Percentiles rank a stretch among this genome's conserved stretches.
Evolutionary conservation across 2,329 filamentous ascomycete species (phyloP).

Genomic region (Colletotrichum euphorbiae): DNA sequence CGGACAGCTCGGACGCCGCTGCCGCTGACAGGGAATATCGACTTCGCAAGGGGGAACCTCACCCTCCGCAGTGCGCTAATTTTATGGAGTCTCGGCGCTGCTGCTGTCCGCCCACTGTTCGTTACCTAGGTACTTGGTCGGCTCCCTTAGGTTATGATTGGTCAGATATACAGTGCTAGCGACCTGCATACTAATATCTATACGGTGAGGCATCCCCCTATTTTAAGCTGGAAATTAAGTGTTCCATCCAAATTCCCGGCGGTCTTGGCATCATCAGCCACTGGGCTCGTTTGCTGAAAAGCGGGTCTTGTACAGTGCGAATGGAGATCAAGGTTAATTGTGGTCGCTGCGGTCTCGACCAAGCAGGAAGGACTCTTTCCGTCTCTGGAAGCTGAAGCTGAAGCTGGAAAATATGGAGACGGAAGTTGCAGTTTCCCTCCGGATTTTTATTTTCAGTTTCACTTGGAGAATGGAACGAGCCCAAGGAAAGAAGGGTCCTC

Average conservation of each 20-base stretch:
- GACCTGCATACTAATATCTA: fast-evolving
- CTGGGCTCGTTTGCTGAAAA: constrained; percentile 1
- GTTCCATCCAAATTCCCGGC: constrained; percentile 33
- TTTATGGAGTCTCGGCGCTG: constrained; percentile 36
- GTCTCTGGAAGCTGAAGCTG: too few species aligned
- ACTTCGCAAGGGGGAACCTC: neutral
- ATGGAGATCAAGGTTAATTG: neutral
- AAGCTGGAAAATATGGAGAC: neutral
- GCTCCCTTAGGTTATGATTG: constrained; percentile 6
- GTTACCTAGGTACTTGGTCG: neutral
- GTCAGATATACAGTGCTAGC: neutral
- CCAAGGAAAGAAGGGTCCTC: too few species aligned
- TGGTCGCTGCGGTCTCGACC: neutral
- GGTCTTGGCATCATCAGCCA: constrained; percentile 27
- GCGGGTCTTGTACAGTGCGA: constrained; percentile 20
- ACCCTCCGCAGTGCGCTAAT: constrained; percentile 28
- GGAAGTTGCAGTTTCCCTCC: constrained; percentile 11
- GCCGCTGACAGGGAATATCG: neutral
- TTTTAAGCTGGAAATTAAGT: constrained; percentile 29
- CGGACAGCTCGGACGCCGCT: constrained; percentile 12
- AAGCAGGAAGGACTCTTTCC: neutral
- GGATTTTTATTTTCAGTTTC: neutral
- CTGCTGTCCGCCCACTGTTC: neutral
- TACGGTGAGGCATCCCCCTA: neutral
- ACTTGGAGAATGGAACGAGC: too few species aligned